Evolutionary conservation across 1,139 yeast genomes (phyloP).

Genomic region (Scheffersomyces illinoinensis): DNA sequence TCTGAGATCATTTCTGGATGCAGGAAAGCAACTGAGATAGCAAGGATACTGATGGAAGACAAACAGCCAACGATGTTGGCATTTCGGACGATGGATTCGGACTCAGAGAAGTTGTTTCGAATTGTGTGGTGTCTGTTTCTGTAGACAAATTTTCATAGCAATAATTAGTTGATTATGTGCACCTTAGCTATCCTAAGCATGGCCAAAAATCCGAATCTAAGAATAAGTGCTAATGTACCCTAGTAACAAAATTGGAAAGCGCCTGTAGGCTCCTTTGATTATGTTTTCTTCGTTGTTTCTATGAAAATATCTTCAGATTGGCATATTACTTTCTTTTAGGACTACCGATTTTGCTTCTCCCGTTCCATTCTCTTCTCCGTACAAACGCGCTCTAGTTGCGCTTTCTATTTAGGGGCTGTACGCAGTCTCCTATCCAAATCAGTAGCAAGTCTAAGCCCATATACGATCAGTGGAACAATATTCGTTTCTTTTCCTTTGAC

Average conservation of each 20-base stretch:
- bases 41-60: not conserved
- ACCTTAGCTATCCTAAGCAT: too few species aligned
- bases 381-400: not conserved
- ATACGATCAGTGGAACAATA: not conserved
- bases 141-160: not conserved
- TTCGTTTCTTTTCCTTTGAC: not conserved
- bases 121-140: not conserved
- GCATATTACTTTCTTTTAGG: not conserved
- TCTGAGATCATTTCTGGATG: not conserved
- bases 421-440: not conserved
- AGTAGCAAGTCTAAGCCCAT: not conserved
- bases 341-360: not conserved
- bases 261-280: not conserved
- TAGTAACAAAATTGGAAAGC: not conserved
- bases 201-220: too few species aligned
- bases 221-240: too few species aligned
- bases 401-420: not conserved
- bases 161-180: not conserved
- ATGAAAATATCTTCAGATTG: not conserved
- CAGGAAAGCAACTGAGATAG: not conserved
- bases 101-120: not conserved
- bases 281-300: not conserved
- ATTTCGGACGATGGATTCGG: not conserved
- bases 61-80: not conserved
- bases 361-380: not conserved